phyloP scores from a whole-genome alignment of 441 rosid species.

The Gossypium davidsonii region DNA sequence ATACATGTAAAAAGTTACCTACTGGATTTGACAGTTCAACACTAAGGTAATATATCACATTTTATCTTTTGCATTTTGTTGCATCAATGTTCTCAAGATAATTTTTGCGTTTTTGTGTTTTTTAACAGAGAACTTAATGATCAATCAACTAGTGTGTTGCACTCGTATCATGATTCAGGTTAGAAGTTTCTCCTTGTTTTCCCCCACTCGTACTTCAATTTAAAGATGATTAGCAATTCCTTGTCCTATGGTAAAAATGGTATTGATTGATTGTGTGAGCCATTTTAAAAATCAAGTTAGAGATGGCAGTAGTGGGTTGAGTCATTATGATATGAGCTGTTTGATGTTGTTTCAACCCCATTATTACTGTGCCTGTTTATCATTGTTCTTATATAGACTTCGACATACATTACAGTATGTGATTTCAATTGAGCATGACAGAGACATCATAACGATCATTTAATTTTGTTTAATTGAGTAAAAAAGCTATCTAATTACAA shows the following conservation, averaged over 20 bases:
- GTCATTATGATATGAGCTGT: neutral
- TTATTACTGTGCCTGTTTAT: neutral
- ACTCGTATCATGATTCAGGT: constrained; percentile 21
- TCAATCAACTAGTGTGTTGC: constrained; percentile 11
- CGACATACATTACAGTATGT: neutral
- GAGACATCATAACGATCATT: neutral
- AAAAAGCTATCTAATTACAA: neutral
- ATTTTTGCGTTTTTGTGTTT: neutral
- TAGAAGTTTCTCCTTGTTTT: neutral
- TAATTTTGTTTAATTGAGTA: neutral
- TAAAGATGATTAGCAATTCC: neutral
- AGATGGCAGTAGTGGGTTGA: neutral
- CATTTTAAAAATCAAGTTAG: neutral
- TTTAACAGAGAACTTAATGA: constrained; percentile 26
- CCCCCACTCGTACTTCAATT: neutral
- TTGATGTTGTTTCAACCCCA: neutral
- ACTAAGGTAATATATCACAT: constrained; percentile 18
- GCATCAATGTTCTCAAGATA: neutral
- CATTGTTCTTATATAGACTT: neutral
- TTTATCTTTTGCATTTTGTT: constrained; percentile 2
- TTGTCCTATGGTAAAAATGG: neutral
- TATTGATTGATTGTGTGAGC: neutral
- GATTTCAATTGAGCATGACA: neutral
- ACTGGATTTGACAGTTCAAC: constrained; percentile 23
- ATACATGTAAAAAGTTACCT: constrained; percentile 29